Base-by-base conservation (phyloP, 345 rosid species). In the Eucalyptus regnans region DNA sequence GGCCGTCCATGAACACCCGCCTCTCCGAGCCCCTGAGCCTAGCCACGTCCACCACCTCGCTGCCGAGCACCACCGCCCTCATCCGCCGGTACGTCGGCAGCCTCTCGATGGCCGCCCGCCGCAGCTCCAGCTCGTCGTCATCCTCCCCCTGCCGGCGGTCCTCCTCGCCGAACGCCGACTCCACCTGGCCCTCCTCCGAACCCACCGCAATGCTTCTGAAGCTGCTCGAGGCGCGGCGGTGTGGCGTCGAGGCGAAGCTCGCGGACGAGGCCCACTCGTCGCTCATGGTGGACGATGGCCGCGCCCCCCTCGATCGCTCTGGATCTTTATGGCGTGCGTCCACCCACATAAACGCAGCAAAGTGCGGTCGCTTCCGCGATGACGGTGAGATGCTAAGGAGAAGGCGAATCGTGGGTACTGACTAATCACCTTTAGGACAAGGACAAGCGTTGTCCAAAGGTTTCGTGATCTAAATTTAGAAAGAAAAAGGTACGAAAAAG, bases 1-100 rank as follows among this genome's bases (percentile, higher is more conserved):
- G 90, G 87, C 90, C 87, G n/a, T 90, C 92, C 41, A 92, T 60
- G 87, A 92, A 89, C 87, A 87, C 23, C 46, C 20, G 93, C 50
- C 91, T 80, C 71, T 92, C 90, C 13, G 10, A 68, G 27, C 68
- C 87, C 84, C 87, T 87, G n/a, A 92, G 91, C 85, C 89, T 85
- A 29, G 90, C 52, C 22, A 92, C 89, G 56, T 92, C 87, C 48
- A 90, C 89, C 22, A 86, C 87, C 48, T 66, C 10, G 31, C 79
- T 85, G 50, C 86, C 66, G 37, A 88, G 71, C 49, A 89, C 62
- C 14, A 87, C 62, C 8, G 88, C 86, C 31, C 85, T 91, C 17
- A 89, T 46, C 83, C 87, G 87, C 86, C 58, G 88, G 46, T 68
- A 88, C 6, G 90, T 87, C 25, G 88, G 92, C 41, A 92, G 41